Evolutionary conservation across 306 rosid genomes (phyloP).

Genomic region (Vicia faba): DNA sequence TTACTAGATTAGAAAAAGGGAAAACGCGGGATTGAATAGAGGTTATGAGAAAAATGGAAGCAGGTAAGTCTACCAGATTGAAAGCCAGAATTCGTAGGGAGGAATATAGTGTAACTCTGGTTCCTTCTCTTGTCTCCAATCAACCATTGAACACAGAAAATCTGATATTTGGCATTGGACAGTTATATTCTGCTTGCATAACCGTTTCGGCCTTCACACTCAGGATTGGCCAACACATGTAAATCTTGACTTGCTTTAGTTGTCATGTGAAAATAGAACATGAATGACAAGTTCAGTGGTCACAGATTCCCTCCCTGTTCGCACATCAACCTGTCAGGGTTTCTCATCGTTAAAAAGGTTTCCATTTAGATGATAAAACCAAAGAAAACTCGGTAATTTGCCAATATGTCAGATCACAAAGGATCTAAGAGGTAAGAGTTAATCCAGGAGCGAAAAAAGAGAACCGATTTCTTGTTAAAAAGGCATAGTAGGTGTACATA

Average conservation of each 20-base stretch:
- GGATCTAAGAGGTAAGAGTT: neutral
- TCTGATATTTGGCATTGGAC: constrained; percentile 15
- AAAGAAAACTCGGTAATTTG: constrained; percentile 5
- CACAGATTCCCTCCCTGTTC: constrained; percentile 24
- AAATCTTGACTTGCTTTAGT: constrained; percentile 25
- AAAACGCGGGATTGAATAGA: constrained; percentile 13
- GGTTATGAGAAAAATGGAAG: constrained; percentile 26
- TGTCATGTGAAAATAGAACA: constrained; percentile 1
- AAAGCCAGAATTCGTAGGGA: constrained; percentile 25
- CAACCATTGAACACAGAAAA: neutral
- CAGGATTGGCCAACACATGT: neutral
- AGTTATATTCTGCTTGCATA: neutral
- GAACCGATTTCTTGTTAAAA: constrained; percentile 1
- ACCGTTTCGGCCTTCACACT: neutral
- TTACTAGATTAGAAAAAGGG: constrained; percentile 21
- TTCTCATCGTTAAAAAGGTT: constrained; percentile 25
- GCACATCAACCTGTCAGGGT: constrained; percentile 32
- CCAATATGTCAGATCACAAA: constrained; percentile 9
- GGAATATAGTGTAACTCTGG: constrained; percentile 10
- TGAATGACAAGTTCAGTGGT: constrained; percentile 11
- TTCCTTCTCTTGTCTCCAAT: constrained; percentile 11
- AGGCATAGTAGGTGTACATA: neutral
- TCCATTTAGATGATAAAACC: constrained; percentile 14
- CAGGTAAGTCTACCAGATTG: constrained; percentile 30
- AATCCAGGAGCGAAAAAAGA: neutral